Conservation (phyloP, 768 basidiomycete genomes). For the Tephrocybe sp. region DNA sequence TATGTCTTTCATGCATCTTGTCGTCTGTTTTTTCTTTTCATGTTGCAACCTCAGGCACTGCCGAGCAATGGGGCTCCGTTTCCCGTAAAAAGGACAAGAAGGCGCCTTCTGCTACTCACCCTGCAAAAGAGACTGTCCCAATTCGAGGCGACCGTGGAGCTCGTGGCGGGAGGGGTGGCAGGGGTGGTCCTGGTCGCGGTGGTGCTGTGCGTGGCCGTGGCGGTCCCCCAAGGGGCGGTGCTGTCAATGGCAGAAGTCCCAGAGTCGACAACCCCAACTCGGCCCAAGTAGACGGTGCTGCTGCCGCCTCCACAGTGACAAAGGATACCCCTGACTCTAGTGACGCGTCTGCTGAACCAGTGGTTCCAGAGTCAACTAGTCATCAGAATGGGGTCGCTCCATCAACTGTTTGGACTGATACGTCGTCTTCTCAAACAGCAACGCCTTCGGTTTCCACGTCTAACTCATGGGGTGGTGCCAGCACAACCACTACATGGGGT, state of each 20-base stretch:
- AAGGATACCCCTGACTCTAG: slow-evolving; percentile 16
- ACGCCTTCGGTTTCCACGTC: slow-evolving; percentile 29
- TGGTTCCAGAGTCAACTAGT: slow-evolving; percentile 16
- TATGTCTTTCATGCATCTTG: slow-evolving; percentile 25
- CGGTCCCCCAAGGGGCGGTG: slow-evolving; percentile 42
- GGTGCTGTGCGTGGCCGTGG: slow-evolving; percentile 51
- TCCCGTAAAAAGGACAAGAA: slow-evolving; percentile 91
- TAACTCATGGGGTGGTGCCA: slow-evolving; percentile 30
- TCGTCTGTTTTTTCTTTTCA: slow-evolving; percentile 12
- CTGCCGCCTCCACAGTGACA: slow-evolving; percentile 21
- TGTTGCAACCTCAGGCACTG: slow-evolving; percentile 52
- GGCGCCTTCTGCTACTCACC: slow-evolving; percentile 36
- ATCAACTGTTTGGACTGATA: slow-evolving; percentile 31
- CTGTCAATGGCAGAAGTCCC: slow-evolving; percentile 39
- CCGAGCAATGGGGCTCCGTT: slow-evolving; percentile 81
- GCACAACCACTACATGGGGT: slow-evolving; percentile 31
- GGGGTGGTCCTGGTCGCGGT: slow-evolving; percentile 62
- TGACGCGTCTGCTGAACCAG: slow-evolving; percentile 27
- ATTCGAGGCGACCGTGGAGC: slow-evolving; percentile 59
- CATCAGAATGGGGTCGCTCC: slow-evolving; percentile 30
- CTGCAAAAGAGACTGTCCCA: slow-evolving; percentile 54
- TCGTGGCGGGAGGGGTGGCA: slow-evolving; percentile 57
- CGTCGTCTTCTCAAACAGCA: slow-evolving; percentile 29
- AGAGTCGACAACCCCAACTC: slow-evolving; percentile 35
- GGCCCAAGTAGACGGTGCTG: slow-evolving; percentile 23